Base-by-base conservation (phyloP, 1,284 basidiomycete genomes). In the Cryptococcus amylolentus region DNA sequence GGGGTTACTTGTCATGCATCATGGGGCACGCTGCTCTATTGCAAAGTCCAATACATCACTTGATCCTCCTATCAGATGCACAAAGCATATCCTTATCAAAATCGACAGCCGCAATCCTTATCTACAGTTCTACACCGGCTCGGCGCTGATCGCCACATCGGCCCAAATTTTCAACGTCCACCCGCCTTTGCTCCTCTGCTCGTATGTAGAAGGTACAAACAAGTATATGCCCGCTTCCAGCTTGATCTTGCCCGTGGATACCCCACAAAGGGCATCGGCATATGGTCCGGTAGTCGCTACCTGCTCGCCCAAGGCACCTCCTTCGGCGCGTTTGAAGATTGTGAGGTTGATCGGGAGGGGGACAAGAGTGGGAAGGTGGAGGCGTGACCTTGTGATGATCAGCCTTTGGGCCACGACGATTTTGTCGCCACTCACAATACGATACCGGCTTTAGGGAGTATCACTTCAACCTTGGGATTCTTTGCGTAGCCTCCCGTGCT, bases 231-330 rank as follows among this genome's bases (percentile, higher is more conserved):
- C 89, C 2, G 83, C 73, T 10, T 78, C 76, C 31, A 89, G 61
- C 28, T 79, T 75, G 9, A 80, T 73, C 31, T 80, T 78, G 1
- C 83, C 81, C 2, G 85, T 86, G n/a, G 81, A 81, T 1, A 86
- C 88, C 0, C 88, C 89, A 1, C 84, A 82, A 13, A 84, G 76
- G 0, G 82, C 79, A 62, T 92, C 88, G 20, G 84, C 82, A 67
- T 91, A 93, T 0, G 87, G 82, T 2, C 90, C 89, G 0, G 89
- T 89, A 0, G 88, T 88, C 1, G 80, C 75, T 13, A 88, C 66
- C 60, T 83, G 83, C 18, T 77, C 68, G 41, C 79, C 78, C 10
- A 84, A 67, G 1, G 28, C 23, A 4, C 63, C 73, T 3, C 61
- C 61, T 0, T 57, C 26, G 0, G 46, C 60, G 23, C 71, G 65